A percentile compares a stretch with the other conserved stretches of the same genome.
Conservation (phyloP, 176 grass and related monocot species). For the Triticum dicoccoides region DNA sequence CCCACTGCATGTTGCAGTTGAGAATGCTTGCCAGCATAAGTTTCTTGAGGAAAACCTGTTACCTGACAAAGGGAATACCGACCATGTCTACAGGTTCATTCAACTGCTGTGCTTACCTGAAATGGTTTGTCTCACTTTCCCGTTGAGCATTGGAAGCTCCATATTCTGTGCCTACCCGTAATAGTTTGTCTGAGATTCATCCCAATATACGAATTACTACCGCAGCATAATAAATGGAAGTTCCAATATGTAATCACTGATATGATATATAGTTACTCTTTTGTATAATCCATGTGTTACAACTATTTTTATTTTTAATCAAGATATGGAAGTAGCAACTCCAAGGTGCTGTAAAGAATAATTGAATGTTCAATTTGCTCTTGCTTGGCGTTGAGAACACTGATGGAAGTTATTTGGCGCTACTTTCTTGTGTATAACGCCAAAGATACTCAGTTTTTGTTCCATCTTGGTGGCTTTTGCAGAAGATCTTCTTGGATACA, state of each 20-base stretch:
- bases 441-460: neutral
- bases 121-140: conserved; percentile 23
- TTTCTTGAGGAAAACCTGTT: conserved; percentile 31
- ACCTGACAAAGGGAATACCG: neutral
- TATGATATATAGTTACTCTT: neutral
- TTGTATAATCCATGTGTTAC: neutral
- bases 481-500: neutral
- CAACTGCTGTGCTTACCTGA: conserved; percentile 24
- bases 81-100: conserved; percentile 21
- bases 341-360: neutral
- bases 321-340: neutral
- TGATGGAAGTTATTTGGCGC: neutral
- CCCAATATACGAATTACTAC: neutral
- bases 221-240: neutral
- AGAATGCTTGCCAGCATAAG: conserved; percentile 31
- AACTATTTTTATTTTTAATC: neutral
- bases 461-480: neutral
- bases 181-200: neutral
- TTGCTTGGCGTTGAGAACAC: neutral
- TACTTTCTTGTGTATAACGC: neutral
- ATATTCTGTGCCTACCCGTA: neutral
- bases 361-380: neutral
- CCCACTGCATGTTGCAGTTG: conserved; percentile 31
- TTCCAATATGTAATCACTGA: neutral
- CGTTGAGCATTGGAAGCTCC: neutral